phyloP scores from a whole-genome alignment of 306 rosid species.

The Glycine latifolia region DNA sequence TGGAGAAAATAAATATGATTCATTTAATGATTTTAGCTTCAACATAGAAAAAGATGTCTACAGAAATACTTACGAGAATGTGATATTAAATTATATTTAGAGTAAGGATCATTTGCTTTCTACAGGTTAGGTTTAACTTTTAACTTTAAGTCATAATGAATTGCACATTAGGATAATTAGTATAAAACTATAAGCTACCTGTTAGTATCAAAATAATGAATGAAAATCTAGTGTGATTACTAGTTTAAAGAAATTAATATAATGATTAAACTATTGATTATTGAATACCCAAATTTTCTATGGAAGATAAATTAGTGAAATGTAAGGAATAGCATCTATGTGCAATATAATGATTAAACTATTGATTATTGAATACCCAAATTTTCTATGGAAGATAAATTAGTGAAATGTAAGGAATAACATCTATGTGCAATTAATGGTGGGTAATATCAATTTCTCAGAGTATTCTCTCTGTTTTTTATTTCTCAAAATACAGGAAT shows the following conservation, averaged over 20 bases:
- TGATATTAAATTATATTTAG: constrained; percentile 19
- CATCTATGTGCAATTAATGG: constrained; percentile 15
- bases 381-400: constrained; percentile 28
- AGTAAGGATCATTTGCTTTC: constrained; percentile 23
- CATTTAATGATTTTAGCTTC: constrained; percentile 15
- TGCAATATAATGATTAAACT: background rate
- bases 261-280: too few relatives aligned
- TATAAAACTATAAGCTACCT: constrained; percentile 2
- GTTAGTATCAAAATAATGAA: constrained; percentile 36
- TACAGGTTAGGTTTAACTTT: background rate
- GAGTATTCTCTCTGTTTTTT: background rate
- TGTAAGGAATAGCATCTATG: constrained; percentile 24
- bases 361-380: background rate
- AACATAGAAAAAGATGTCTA: constrained; percentile 3
- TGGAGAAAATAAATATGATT: constrained; percentile 16
- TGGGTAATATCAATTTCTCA: constrained; percentile 29
- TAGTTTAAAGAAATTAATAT: constrained; percentile 8
- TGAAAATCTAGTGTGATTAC: constrained; percentile 2
- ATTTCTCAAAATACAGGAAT: background rate
- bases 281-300: constrained; percentile 10
- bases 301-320: constrained; percentile 26
- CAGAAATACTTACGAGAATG: constrained; percentile 8
- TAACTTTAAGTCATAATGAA: constrained; percentile 2
- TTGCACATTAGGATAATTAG: constrained; percentile 9
- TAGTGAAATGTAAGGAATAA: constrained; percentile 19